phyloP scores from a whole-genome alignment of 208 protist genomes.

The Leishmania martiniquensis region DNA sequence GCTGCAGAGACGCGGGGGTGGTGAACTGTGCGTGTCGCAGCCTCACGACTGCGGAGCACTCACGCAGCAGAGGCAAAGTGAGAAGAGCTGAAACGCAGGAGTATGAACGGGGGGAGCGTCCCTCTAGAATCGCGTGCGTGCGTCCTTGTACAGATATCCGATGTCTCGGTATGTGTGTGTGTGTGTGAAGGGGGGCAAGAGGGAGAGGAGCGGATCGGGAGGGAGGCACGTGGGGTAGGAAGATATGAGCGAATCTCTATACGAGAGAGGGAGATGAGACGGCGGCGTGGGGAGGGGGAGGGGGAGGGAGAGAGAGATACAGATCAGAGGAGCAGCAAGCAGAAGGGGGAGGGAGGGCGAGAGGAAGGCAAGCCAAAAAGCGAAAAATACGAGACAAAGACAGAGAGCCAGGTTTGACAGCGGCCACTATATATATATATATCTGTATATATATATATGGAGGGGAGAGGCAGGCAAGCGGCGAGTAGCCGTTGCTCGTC shows the following conservation, averaged over 20 bases:
- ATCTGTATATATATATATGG: too few species aligned
- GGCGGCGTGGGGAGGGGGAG: too few species aligned
- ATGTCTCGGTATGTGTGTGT: too few species aligned
- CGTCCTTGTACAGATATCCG: background rate
- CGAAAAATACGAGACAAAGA: background rate
- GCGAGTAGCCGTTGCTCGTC: background rate
- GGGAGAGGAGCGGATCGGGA: background rate
- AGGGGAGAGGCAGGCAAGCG: background rate
- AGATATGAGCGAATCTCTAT: too few species aligned
- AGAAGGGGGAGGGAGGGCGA: background rate
- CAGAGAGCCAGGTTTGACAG: too few species aligned
- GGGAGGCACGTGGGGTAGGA: background rate
- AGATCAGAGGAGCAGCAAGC: background rate
- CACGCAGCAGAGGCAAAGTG: background rate
- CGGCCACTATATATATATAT: too few species aligned
- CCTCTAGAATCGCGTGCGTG: background rate
- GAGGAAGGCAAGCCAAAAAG: background rate
- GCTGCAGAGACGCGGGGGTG: background rate
- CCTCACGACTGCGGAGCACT: background rate
- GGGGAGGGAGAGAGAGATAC: background rate
- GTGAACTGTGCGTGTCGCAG: background rate
- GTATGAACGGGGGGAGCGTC: background rate
- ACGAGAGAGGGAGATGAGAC: too few species aligned
- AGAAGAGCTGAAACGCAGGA: background rate
- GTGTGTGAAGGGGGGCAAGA: background rate